Evolutionary conservation across 768 basidiomycete genomes (phyloP), one percentile per base, ranked within the genome.

Genomic region (Amanita rubescens): DNA sequence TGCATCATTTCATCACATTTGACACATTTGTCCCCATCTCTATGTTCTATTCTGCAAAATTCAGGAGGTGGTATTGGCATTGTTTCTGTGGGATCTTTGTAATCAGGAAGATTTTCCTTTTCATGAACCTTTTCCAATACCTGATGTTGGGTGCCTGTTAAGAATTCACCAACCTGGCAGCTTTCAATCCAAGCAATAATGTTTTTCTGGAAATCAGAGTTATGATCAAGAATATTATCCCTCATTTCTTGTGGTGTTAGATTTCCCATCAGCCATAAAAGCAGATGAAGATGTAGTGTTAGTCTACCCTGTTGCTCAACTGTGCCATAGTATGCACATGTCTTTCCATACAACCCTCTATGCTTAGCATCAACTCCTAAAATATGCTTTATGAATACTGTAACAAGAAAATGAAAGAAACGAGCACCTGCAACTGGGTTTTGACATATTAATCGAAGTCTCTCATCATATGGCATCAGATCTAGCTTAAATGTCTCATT

Each of bases 291-390:
- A 53, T 69, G 67, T 5, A 70, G 50, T 0, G 63, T 68, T 0
- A 66, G 47, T 0, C 63, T 51, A 5, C 66, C 67, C 55, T 70
- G 69, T 27, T 63, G 58, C 47, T 71, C 65, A 1, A 69, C 67
- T 0, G 65, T 67, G 5, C 67, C 68, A 57, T 70, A 71, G 20
- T 68, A 69, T 3, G 55, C 63, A 1, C 54, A 39, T 5, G 63
- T 60, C 0, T 63, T 44, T 6, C 71, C 68, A 62, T 60, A 72
- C 15, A 69, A 24, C 0, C 65, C 69, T 5, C 12, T n/a, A 17
- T 61, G 44, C 58, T 41, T 51, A 56, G 52, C 24, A 47, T 52
- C 6, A 20, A n/a, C 4, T 8, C 41, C 41, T n/a, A 43, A 19
- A 4, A 43, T 19, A 17, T 43, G 8, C 20, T 19, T 12, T 5